Conservation (phyloP, 257 asterid species). For the Haberlea rhodopensis region DNA sequence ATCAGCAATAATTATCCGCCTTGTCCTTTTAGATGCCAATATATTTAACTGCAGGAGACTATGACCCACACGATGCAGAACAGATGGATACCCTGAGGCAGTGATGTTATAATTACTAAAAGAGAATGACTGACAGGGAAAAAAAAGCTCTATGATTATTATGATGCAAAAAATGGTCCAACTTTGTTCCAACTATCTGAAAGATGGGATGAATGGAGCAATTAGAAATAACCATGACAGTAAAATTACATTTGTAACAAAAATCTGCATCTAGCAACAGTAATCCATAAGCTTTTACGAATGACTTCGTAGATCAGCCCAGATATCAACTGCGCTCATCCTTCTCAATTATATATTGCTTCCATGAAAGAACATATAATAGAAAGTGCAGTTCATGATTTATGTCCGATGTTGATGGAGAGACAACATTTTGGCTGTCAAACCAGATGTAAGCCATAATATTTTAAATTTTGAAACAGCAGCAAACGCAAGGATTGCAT, state of each 20-base stretch:
- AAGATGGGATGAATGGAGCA: neutral
- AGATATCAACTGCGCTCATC: neutral
- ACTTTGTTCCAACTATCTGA: neutral
- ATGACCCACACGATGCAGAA: constrained; percentile 80
- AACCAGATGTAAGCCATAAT: constrained; percentile 1
- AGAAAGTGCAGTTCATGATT: neutral
- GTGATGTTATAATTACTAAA: constrained; percentile 18
- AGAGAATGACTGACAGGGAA: constrained; percentile 4
- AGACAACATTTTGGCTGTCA: constrained; percentile 3
- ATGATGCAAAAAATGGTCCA: neutral
- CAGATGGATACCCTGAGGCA: constrained; percentile 80
- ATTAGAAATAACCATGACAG: constrained; percentile 7
- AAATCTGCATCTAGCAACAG: too few species aligned
- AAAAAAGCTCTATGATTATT: neutral
- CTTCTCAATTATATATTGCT: neutral
- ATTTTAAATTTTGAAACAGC: constrained; percentile 16
- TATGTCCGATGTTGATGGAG: neutral
- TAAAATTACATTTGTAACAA: too few species aligned
- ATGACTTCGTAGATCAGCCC: constrained; percentile 5
- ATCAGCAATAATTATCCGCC: constrained; percentile 78
- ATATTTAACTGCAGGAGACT: constrained; percentile 65
- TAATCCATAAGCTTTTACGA: neutral
- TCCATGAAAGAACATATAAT: neutral
- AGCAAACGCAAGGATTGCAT: constrained; percentile 31
- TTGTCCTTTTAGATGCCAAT: constrained; percentile 61